Base-by-base conservation (phyloP, 1,284 basidiomycete genomes). In the Austroboletus rostrupii region DNA sequence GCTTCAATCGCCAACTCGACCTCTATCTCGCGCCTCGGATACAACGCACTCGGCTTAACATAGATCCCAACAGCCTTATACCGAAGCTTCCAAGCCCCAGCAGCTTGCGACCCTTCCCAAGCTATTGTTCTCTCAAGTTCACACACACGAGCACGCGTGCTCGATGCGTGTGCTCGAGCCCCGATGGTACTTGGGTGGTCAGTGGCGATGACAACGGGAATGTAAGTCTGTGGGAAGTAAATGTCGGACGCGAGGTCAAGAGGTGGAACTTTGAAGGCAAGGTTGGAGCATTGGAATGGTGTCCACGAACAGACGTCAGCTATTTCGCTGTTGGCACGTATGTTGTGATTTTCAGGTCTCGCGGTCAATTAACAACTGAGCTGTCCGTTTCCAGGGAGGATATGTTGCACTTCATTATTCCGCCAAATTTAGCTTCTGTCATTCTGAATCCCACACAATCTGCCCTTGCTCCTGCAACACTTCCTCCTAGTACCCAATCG, bases 11-110 rank as follows among this genome's bases (percentile, higher is more conserved):
- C 26, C 95, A 97, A 69, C 80, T 99, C 33, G 97, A 99, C 71
- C 77, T 99, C 37, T 99, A 99, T 70, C 83, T 99, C 43, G 97
- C 97, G 7, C 97, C 97, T 35, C 83, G 97, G 45, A 85, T 97
- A 59, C 88, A 94, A 58, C 76, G 87, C 52, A 84, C 80, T 57
- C 93, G 90, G 69, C 81, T 97, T 43, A 91, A 91, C 63, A 90
- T 95, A 53, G 91, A 97, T 65, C 93, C 97, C 1, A 85, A 89
- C 58, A 88, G 86, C 52, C 77, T 99, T 23, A 86, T 99, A 45
- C 97, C 97, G 37, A 95, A 97, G 71, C 76, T 99, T n/a, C 97
- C 97, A 1, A 90, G 88, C 57, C 95, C 96, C 16, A 88, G 77
- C 62, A 96, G 92, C 64, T 75, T 99, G 47, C 85, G 87, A 52